Percentiles rank a stretch among this genome's conserved stretches.
Conservation (phyloP, 106 monocot species). For the Platanthera guangdongensis region DNA sequence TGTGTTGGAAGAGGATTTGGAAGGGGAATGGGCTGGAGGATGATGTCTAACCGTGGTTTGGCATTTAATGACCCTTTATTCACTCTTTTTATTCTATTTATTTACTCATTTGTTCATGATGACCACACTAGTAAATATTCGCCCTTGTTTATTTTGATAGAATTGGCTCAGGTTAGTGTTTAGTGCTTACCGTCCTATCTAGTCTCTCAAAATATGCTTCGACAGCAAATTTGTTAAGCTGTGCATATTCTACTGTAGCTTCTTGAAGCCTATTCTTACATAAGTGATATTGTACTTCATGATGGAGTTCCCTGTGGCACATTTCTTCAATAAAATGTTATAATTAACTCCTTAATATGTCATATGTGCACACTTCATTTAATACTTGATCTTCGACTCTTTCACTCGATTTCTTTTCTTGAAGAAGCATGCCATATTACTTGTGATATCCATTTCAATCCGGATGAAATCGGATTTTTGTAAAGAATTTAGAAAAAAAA, state of each 20-base stretch:
- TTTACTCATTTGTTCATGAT: not conserved
- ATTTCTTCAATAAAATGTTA: not conserved
- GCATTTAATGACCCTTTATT: constrained; percentile 23
- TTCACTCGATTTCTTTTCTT: not conserved
- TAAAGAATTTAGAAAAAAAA: not conserved
- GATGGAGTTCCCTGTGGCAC: not conserved
- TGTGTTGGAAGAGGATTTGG: constrained; percentile 88
- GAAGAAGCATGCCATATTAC: not conserved
- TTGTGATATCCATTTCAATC: not conserved
- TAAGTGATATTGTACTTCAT: not conserved
- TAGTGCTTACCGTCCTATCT: not conserved
- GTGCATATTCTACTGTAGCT: not conserved
- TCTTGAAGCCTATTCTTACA: not conserved
- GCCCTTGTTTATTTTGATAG: not conserved
- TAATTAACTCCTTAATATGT: not conserved
- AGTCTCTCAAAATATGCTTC: not conserved
- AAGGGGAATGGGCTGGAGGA: constrained; percentile 84
- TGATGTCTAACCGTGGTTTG: constrained; percentile 74
- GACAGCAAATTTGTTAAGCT: not conserved
- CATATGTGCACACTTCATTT: not conserved
- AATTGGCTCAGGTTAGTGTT: not conserved
- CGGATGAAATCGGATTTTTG: not conserved
- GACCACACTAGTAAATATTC: not conserved
- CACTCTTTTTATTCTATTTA: not conserved
- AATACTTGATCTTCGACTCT: not conserved